These are phyloP conservation scores for Avicennia marina DNA, from an alignment of 257 asterid species.

Conservation along the genomic window DNA sequence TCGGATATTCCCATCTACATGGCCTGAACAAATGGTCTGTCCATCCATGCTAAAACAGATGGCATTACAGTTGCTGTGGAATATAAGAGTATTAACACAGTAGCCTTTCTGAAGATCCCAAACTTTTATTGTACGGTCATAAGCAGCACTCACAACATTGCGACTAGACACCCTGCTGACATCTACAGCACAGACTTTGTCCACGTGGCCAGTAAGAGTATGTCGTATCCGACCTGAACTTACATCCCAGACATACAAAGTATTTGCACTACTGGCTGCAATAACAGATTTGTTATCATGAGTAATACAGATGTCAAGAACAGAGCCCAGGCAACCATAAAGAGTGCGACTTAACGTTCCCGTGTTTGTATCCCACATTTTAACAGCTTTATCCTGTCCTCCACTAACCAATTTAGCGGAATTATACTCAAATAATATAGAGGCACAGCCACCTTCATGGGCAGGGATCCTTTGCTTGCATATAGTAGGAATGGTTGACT, in stretches of 20 bases:
- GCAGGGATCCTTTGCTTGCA: conserved; percentile 87
- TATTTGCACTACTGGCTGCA: conserved; percentile 84
- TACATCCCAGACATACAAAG: conserved; percentile 75
- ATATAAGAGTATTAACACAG: conserved; percentile 66
- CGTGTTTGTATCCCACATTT: conserved; percentile 72
- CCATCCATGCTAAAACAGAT: conserved; percentile 84
- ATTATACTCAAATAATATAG: conserved; percentile 58
- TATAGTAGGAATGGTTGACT: conserved; percentile 67
- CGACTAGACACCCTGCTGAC: conserved; percentile 73
- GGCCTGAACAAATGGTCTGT: conserved; percentile 80
- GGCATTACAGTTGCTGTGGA: conserved; percentile 88
- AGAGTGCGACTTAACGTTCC: conserved; percentile 53
- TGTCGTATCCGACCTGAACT: conserved; percentile 67
- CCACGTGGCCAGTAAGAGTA: conserved; percentile 83
- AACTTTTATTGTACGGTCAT: conserved; percentile 89
- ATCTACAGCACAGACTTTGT: conserved; percentile 92
- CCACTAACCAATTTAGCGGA: conserved; percentile 73
- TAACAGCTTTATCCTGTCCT: conserved; percentile 83
- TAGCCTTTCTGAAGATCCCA: conserved; percentile 96
- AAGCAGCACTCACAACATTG: conserved; percentile 74
- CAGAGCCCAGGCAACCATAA: conserved; percentile 71
- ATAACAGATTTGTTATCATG: conserved; percentile 70
- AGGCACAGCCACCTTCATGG: conserved; percentile 84
- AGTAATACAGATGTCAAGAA: conserved; percentile 72
- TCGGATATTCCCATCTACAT: conserved; percentile 84